Conservation (phyloP, 805 yeast genomes). For the Starmera dryadoides region DNA sequence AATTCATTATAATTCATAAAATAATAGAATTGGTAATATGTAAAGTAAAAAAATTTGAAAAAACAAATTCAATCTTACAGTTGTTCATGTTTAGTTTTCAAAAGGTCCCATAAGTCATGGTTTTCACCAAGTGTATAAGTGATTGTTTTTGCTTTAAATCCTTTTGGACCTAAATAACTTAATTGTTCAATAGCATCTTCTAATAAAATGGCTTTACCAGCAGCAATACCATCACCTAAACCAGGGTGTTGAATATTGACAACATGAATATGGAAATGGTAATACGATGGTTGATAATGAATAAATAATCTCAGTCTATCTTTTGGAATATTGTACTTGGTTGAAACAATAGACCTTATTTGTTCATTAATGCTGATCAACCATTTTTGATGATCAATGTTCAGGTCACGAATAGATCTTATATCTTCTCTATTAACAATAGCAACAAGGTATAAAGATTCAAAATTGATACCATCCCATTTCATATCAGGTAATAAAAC, state of each 20-base stretch:
- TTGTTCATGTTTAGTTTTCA: too few species aligned
- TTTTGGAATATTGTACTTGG: conserved; percentile 34
- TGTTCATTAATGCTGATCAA: conserved; percentile 39
- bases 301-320: conserved; percentile 71
- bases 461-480: conserved; percentile 78
- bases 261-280: conserved; percentile 90
- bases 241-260: conserved; percentile 70
- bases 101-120: conserved; percentile 59
- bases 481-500: conserved; percentile 90
- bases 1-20: too few species aligned
- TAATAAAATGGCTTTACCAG: conserved; percentile 76
- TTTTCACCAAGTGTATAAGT: conserved; percentile 68
- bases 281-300: conserved; percentile 94
- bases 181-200: conserved; percentile 79
- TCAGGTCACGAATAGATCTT: conserved; percentile 70
- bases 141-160: conserved; percentile 50
- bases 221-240: conserved; percentile 55
- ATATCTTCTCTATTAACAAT: conserved; percentile 67
- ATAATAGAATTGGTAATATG: neutral
- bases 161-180: conserved; percentile 42
- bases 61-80: too few species aligned
- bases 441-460: conserved; percentile 68
- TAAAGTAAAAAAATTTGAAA: too few species aligned
- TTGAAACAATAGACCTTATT: conserved; percentile 40
- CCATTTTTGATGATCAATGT: conserved; percentile 48